Conservation (phyloP, 106 monocot genomes). For the Allium sativum region DNA sequence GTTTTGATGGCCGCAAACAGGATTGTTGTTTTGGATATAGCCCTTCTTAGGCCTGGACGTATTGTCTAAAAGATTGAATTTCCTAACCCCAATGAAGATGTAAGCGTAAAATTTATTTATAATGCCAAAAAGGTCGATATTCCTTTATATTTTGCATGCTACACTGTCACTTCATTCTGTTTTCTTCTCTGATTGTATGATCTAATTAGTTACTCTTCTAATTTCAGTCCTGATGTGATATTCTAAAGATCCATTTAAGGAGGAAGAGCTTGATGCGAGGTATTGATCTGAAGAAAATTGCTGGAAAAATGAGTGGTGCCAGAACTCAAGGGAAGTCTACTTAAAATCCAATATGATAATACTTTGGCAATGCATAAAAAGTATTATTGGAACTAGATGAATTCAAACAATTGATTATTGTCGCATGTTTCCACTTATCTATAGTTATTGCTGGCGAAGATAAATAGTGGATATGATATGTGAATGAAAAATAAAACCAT, state of each 20-base stretch:
- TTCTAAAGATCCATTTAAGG: constrained; percentile 95
- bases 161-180: neutral
- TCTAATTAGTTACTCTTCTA: neutral
- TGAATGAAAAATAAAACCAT: too few species aligned
- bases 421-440: too few species aligned
- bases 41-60: constrained; percentile 60
- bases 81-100: constrained; percentile 88
- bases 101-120: constrained; percentile 2
- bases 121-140: neutral
- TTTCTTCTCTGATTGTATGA: neutral
- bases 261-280: constrained; percentile 99
- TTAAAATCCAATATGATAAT: too few species aligned
- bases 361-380: too few species aligned
- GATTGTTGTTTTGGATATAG: constrained; percentile 73
- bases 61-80: constrained; percentile 89
- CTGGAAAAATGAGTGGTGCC: constrained; percentile 97
- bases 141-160: neutral
- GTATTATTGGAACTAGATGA: too few species aligned
- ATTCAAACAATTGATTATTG: too few species aligned
- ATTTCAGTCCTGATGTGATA: constrained; percentile 85
- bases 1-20: constrained; percentile 78
- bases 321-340: constrained; percentile 96
- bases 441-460: too few species aligned
- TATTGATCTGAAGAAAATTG: constrained; percentile 95
- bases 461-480: too few species aligned